Evolutionary conservation across 2,329 filamentous ascomycete species (phyloP).

Genomic region (Penicillium sp.): DNA sequence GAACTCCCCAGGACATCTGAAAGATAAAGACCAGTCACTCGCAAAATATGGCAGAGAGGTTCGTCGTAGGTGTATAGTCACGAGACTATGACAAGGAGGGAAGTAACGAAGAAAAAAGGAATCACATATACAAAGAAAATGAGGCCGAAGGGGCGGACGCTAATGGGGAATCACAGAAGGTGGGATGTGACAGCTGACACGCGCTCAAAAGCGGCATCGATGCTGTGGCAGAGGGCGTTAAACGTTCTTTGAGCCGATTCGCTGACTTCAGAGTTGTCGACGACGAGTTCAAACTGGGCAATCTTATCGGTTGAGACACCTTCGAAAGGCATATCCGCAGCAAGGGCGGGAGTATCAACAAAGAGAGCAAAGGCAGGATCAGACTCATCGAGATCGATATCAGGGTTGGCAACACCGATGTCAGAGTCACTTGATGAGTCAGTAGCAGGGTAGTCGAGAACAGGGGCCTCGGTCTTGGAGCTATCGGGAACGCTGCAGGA

Average conservation of each 20-base stretch:
- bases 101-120: constrained; percentile 4
- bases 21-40: constrained; percentile 6
- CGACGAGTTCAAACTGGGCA: constrained; percentile 63
- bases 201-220: constrained; percentile 45
- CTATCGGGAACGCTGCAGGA: constrained; percentile 50
- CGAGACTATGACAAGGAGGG: constrained; percentile 15
- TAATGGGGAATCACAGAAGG: constrained; percentile 38
- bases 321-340: constrained; percentile 41
- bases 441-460: constrained; percentile 42
- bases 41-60: constrained; percentile 13
- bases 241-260: constrained; percentile 35
- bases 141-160: constrained; percentile 20
- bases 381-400: constrained; percentile 57
- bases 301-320: constrained; percentile 65
- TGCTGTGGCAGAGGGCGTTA: constrained; percentile 39
- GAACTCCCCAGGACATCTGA: constrained; percentile 18
- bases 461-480: constrained; percentile 51
- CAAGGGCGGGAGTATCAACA: constrained; percentile 51
- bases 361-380: constrained; percentile 50
- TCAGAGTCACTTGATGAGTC: constrained; percentile 16
- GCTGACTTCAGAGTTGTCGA: constrained; percentile 40
- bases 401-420: constrained; percentile 26
- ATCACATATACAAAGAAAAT: constrained; percentile 26
- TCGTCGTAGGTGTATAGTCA: constrained; percentile 18
- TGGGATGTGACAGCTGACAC: constrained; percentile 43